Conservation (phyloP, 352 stramenopile genomes). For the Phytophthora pluvialis region DNA sequence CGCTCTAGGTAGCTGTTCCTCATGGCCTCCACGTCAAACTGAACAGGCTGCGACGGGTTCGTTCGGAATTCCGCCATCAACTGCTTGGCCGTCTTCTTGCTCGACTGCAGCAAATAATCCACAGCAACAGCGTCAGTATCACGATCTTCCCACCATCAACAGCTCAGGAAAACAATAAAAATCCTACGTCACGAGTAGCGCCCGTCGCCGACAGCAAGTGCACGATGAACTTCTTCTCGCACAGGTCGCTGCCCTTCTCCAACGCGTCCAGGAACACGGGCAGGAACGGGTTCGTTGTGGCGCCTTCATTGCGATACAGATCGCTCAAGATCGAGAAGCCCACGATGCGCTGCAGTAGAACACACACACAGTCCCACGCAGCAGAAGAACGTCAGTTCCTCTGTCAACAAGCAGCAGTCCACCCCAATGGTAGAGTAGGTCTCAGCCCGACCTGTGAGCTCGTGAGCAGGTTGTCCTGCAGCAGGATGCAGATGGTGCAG, state of each 20-base stretch:
- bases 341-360: slow-evolving; percentile 69
- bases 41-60: slow-evolving; percentile 50
- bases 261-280: slow-evolving; percentile 87
- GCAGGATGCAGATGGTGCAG: slow-evolving; percentile 90
- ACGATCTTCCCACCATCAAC: background rate
- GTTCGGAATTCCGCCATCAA: slow-evolving; percentile 69
- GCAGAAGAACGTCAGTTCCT: background rate
- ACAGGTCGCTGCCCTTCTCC: slow-evolving; percentile 72
- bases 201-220: slow-evolving; percentile 62
- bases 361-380: background rate
- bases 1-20: slow-evolving; percentile 74
- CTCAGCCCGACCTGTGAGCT: slow-evolving; percentile 69
- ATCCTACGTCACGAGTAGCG: slow-evolving; percentile 52
- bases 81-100: slow-evolving; percentile 80
- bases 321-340: slow-evolving; percentile 88
- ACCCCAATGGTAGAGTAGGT: too few relatives aligned
- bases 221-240: slow-evolving; percentile 83
- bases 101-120: slow-evolving; percentile 35
- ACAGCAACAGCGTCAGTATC: slow-evolving; percentile 21
- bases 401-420: background rate
- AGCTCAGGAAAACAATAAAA: too few relatives aligned
- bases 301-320: slow-evolving; percentile 82
- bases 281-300: slow-evolving; percentile 85
- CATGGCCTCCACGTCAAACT: slow-evolving; percentile 73
- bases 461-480: slow-evolving; percentile 92